phyloP scores from a whole-genome alignment of 352 stramenopile genomes.

The Halophytophthora polymorphica region DNA sequence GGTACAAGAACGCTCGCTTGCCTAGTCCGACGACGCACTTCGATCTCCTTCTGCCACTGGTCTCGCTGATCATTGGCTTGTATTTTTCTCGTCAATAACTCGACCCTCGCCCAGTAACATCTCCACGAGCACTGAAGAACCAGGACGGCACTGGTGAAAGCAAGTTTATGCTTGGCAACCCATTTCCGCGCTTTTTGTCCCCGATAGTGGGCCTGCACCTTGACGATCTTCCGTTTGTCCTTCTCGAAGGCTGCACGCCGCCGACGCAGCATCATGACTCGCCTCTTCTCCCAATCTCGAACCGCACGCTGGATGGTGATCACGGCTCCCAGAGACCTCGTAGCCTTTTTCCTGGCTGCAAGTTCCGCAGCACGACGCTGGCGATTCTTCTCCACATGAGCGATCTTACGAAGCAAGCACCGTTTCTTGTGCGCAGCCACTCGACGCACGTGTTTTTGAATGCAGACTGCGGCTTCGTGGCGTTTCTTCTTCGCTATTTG shows the following conservation, averaged over 20 bases:
- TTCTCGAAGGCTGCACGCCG: constrained; percentile 59
- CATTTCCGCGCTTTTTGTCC: constrained; percentile 32
- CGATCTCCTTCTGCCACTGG: constrained; percentile 16
- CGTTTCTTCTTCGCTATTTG: constrained; percentile 34
- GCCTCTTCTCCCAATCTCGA: constrained; percentile 33
- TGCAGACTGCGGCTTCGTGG: constrained; percentile 31
- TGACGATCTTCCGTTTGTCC: constrained; percentile 52
- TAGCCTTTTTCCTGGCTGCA: constrained; percentile 5
- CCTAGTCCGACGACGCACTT: constrained; percentile 18
- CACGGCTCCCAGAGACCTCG: constrained; percentile 31
- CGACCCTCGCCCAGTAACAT: constrained; percentile 26
- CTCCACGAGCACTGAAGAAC: constrained; percentile 54
- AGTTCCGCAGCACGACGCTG: constrained; percentile 8
- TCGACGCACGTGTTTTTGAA: constrained; percentile 40
- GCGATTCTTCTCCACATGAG: constrained; percentile 17
- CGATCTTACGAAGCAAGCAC: constrained; percentile 39
- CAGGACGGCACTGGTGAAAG: constrained; percentile 24
- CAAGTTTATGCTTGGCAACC: constrained; percentile 17
- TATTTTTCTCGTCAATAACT: constrained; percentile 6
- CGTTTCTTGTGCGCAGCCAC: constrained; percentile 28
- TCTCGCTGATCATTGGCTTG: constrained; percentile 15
- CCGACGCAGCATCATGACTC: constrained; percentile 29
- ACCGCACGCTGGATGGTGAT: constrained; percentile 46
- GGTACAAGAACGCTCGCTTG: constrained; percentile 14
- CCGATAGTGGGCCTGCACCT: constrained; percentile 53